Percentiles rank a stretch among this genome's conserved stretches.
These are phyloP conservation scores for Oleoguttula mirabilis DNA, from an alignment of 495 filamentous ascomycete species.

Conservation along the genomic window DNA sequence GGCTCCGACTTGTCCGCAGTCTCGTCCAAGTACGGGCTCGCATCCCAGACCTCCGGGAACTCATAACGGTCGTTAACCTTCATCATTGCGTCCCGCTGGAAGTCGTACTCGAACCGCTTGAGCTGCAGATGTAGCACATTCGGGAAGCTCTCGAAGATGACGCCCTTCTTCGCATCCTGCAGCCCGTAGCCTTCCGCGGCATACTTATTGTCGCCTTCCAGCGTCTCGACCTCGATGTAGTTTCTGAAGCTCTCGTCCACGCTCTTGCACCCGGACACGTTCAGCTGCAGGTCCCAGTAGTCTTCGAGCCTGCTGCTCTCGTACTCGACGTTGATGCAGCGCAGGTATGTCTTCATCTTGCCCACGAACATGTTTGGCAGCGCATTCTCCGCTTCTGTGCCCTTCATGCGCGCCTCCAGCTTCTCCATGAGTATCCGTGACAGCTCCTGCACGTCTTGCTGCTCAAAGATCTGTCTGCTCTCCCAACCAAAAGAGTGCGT, in stretches of 20 bases:
- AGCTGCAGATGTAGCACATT: constrained; percentile 91
- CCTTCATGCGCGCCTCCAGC: constrained; percentile 95
- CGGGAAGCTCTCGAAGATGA: constrained; percentile 92
- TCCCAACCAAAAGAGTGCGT: constrained; percentile 98
- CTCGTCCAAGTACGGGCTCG: constrained; percentile 72
- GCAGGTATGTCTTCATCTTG: constrained; percentile 96
- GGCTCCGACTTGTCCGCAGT: constrained; percentile 80
- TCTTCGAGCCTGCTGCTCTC: constrained; percentile 90
- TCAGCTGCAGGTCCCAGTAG: constrained; percentile 98
- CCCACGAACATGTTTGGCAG: constrained; percentile 85
- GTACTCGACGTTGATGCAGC: constrained; percentile 95
- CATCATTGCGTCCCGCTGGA: constrained; percentile 92
- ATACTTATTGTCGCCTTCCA: constrained; percentile 98
- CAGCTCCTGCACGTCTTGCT: constrained; percentile 96
- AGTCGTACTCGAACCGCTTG: constrained; percentile 96
- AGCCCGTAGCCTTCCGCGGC: constrained; percentile 80
- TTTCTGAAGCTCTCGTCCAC: constrained; percentile 90
- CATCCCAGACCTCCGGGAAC: constrained; percentile 89
- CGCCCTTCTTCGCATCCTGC: constrained; percentile 93
- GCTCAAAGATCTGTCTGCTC: constrained; percentile 92
- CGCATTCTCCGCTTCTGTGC: constrained; percentile 85
- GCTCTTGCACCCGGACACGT: constrained; percentile 85
- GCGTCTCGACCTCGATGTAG: constrained; percentile 89
- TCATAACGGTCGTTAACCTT: constrained; percentile 98
- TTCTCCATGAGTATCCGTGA: constrained; percentile 94